Base-by-base conservation (phyloP, 1,284 basidiomycete genomes). In the Ganoderma meredithae region DNA sequence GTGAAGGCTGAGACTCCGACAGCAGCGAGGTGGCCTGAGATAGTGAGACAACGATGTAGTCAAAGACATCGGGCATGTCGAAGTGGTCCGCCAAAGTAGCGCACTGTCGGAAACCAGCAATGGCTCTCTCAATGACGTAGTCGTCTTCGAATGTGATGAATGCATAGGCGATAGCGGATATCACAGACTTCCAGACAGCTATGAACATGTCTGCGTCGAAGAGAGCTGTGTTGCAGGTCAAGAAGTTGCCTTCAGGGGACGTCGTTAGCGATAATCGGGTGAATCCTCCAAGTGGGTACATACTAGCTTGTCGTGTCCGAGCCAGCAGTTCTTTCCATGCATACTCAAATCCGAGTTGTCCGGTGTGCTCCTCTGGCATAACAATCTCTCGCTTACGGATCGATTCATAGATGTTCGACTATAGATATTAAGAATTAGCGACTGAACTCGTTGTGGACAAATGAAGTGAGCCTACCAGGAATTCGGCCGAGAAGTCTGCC, bases 81-180 rank as follows among this genome's bases (percentile, higher is more conserved):
- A 97, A 98, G 72, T 91, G 90, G 33, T 94, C 90, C 0, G 98
- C 98, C 9, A 99, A 85, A 0, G 95, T 96, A 1, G 97, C 98
- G 75, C 96, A 98, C 83, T 99, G 96, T 66, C 95, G 87, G 83
- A 99, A 98, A 15, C 96, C 98, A 36, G 95, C 90, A 73, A 99
- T 97, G 19, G 96, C 92, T 40, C 94, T 90, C 80, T 99, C 96
- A 56, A 98, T 96, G 75, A 98, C 90, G 80, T 97, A 95, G 80
- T 99, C 98, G 79, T 99, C 98, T 66, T 96, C 94, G 74, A 97
- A 98, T 67, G 90, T 95, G 72, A 95, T 97, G 80, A 99, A 99
- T 0, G 95, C 95, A 76, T 94, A 94, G 1, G 95, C 93, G 68
- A 97, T 94, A 15, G 96, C 90, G 13, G 96, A 95, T 60, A 99